Evolutionary conservation across 352 stramenopile genomes (phyloP).

Genomic region (Hyaloperonospora arabidopsidis): DNA sequence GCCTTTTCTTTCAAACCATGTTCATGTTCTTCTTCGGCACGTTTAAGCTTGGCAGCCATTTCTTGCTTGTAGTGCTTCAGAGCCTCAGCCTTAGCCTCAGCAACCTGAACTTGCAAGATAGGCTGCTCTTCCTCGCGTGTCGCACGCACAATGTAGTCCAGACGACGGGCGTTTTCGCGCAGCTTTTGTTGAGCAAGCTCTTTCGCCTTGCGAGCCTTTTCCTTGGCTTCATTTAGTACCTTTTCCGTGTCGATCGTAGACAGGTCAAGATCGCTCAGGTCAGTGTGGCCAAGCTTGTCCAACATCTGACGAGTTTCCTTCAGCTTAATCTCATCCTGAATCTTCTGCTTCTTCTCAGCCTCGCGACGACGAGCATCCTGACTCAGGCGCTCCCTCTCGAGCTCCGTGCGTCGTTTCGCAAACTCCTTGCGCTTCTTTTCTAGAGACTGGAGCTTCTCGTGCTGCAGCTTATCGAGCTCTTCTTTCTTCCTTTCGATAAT

Average conservation of each 20-base stretch:
- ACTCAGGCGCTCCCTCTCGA: slow-evolving; percentile 71
- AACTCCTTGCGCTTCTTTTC: slow-evolving; percentile 77
- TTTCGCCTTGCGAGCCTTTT: slow-evolving; percentile 92
- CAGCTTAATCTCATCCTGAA: slow-evolving; percentile 91
- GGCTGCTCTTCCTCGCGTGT: slow-evolving; percentile 93
- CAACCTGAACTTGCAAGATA: slow-evolving; percentile 80
- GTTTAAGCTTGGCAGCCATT: slow-evolving; percentile 68
- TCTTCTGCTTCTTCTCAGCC: slow-evolving; percentile 92
- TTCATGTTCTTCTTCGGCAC: slow-evolving; percentile 84
- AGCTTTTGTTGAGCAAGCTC: slow-evolving; percentile 92
- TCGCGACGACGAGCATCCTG: slow-evolving; percentile 81
- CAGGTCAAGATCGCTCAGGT: slow-evolving; percentile 60
- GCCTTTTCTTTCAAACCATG: slow-evolving; percentile 84
- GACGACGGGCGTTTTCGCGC: slow-evolving; percentile 84
- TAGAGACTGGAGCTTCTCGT: slow-evolving; percentile 86
- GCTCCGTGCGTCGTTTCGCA: slow-evolving; percentile 56
- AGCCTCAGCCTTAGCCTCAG: slow-evolving; percentile 69
- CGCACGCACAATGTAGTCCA: slow-evolving; percentile 95
- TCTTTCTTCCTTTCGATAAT: slow-evolving; percentile 97
- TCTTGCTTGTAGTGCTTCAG: slow-evolving; percentile 70
- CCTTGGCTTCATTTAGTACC: slow-evolving; percentile 88
- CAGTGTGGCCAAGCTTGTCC: slow-evolving; percentile 67
- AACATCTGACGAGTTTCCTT: slow-evolving; percentile 84
- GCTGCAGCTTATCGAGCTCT: slow-evolving; percentile 89
- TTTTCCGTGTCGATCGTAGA: slow-evolving; percentile 76